Evolutionary conservation across 176 grass and related monocot genomes (phyloP).

Genomic region (Juncus inflexus): DNA sequence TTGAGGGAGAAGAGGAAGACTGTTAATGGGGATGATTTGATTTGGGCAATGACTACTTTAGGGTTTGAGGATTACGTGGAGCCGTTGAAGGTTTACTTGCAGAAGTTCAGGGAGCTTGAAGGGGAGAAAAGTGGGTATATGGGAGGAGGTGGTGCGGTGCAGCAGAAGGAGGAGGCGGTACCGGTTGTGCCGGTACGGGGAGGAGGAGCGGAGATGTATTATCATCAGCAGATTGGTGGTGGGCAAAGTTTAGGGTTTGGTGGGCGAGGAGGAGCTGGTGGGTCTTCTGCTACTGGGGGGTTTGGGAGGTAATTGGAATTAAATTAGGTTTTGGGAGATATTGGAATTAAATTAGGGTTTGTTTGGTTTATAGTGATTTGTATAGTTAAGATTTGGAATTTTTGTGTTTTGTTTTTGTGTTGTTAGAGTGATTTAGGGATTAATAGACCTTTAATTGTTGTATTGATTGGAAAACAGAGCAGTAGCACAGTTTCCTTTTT

Average conservation of each 20-base stretch:
- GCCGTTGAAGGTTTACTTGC: constrained; percentile 88
- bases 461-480: neutral
- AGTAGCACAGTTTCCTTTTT: neutral
- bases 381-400: no score
- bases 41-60: constrained; percentile 94
- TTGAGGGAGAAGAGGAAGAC: constrained; percentile 99
- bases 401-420: no score
- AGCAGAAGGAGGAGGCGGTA: neutral
- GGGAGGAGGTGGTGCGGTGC: constrained; percentile 27
- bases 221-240: constrained; percentile 54
- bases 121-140: constrained; percentile 50
- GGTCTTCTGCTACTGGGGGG: constrained; percentile 39
- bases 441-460: neutral
- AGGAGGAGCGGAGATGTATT: constrained; percentile 43
- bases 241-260: constrained; percentile 30
- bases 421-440: neutral
- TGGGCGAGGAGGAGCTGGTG: constrained; percentile 21
- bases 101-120: constrained; percentile 92
- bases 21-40: constrained; percentile 92
- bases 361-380: no score
- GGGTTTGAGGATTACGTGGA: constrained; percentile 97
- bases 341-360: no score
- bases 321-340: constrained; percentile 4
- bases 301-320: constrained; percentile 32
- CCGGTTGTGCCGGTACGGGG: constrained; percentile 51